Evolutionary conservation across 495 filamentous ascomycete species (phyloP), one percentile per base, ranked within the genome.

Genomic region (Penicillium daleae): DNA sequence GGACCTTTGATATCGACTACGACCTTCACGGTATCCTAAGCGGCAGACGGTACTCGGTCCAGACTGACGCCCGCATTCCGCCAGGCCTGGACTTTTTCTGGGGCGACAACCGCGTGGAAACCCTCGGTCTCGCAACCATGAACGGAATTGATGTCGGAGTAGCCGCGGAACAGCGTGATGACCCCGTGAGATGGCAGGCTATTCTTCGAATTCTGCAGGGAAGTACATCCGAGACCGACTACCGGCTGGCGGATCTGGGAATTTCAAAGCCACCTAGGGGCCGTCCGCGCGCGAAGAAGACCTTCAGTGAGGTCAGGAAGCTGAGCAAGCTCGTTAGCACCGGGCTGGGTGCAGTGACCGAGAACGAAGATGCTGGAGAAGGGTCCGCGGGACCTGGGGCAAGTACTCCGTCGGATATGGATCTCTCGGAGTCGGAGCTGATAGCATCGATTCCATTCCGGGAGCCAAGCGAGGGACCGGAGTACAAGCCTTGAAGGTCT

Each of bases 61-160:
- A 70, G 33, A 68, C 74, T 7, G 84, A 87, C 37, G 57, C 63
- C 0, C 82, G 84, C 10, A 84, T 87, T 31, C 63, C 70, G 0
- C 51, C 68, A 6, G 74, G 67, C 5, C 72, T 76, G n/a, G 61
- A 66, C 3, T 87, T 83, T 83, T 85, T 83, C 69, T 87, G 84
- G 84, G 82, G 77, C 19, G 84, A 87, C 51, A 76, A 74, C 49
- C 77, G 86, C 3, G 78, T 78, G 0, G 78, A 87, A 42, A 82
- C 83, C 0, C 77, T 88, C 4, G 83, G 81, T 31, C 54, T 88
- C 13, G 78, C 82, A 22, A 76, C 77, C 17, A 70, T 87, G 10
- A 86, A 86, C 61, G 82, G 83, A 0, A 58, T 77, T 3, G 80
- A 85, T 13, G 77, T 81, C 21, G 76, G 78, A 3, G 58, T 68